Conservation (phyloP, 257 asterid genomes). For the Penstemon davidsonii region DNA sequence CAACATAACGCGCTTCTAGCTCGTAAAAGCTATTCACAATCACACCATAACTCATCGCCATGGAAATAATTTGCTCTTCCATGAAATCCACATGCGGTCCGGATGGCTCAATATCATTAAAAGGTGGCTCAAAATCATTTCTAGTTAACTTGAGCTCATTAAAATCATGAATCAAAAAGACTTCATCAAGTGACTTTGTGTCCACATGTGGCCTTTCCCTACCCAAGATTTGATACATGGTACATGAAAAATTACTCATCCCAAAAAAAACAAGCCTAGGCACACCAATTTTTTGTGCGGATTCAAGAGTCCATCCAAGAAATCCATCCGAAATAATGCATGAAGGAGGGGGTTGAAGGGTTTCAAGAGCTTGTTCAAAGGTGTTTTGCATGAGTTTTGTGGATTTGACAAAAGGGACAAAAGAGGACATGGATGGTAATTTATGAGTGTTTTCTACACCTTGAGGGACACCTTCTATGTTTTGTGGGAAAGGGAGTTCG, state of each 20-base stretch:
- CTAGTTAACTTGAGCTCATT: slow-evolving; percentile 46
- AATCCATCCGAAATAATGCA: slow-evolving; percentile 65
- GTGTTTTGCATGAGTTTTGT: slow-evolving; percentile 50
- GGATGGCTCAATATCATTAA: slow-evolving; percentile 42
- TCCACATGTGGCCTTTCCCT: slow-evolving; percentile 46
- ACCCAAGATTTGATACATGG: slow-evolving; percentile 39
- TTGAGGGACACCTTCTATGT: slow-evolving; percentile 48
- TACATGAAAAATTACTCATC: slow-evolving; percentile 48
- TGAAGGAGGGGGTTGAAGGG: slow-evolving; percentile 41
- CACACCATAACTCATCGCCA: slow-evolving; percentile 50
- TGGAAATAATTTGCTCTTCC: slow-evolving; percentile 34
- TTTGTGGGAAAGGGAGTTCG: slow-evolving; percentile 63
- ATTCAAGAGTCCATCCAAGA: slow-evolving; percentile 60
- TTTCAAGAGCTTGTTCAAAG: slow-evolving; percentile 47
- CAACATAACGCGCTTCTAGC: slow-evolving; percentile 46
- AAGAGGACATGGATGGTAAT: slow-evolving; percentile 43
- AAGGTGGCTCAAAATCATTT: slow-evolving; percentile 61
- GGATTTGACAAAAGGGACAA: slow-evolving; percentile 39
- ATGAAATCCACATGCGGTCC: slow-evolving; percentile 57
- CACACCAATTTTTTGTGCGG: slow-evolving; percentile 42
- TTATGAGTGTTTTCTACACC: slow-evolving; percentile 68
- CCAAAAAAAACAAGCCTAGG: slow-evolving; percentile 61
- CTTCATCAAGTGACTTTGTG: slow-evolving; percentile 35
- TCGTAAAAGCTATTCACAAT: slow-evolving; percentile 53
- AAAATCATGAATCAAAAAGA: slow-evolving; percentile 44